Evolutionary conservation across 2,329 filamentous ascomycete genomes (phyloP).

Genomic region (Fusarium praegraminearum): DNA sequence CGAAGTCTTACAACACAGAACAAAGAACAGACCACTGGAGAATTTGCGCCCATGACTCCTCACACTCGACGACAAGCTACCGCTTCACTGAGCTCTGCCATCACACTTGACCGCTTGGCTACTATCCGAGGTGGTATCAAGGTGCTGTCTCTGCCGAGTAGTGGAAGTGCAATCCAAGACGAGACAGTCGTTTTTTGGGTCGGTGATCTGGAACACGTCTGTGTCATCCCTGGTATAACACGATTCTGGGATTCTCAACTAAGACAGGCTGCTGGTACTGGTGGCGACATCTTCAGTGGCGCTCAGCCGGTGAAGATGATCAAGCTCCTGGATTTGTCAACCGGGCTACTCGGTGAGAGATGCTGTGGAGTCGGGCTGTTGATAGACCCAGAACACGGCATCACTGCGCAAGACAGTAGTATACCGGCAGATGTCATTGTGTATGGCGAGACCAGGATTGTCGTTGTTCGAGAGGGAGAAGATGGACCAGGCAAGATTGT

Average conservation of each 20-base stretch:
- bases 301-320: conserved; percentile 67
- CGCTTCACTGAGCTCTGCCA: conserved; percentile 56
- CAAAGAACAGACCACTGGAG: conserved; percentile 57
- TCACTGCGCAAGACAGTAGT: conserved; percentile 50
- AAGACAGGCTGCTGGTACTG: conserved; percentile 62
- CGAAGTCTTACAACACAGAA: conserved; percentile 55
- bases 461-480: conserved; percentile 66
- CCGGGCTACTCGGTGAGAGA: conserved; percentile 68
- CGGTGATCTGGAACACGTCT: conserved; percentile 67
- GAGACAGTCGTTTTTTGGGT: conserved; percentile 70
- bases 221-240: conserved; percentile 65
- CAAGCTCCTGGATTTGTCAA: conserved; percentile 64
- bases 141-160: conserved; percentile 60
- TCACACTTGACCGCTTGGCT: conserved; percentile 64
- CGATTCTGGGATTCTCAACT: conserved; percentile 72
- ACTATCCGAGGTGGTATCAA: conserved; percentile 65
- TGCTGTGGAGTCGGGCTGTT: conserved; percentile 65
- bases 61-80: conserved; percentile 68
- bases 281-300: conserved; percentile 68
- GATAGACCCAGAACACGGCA: conserved; percentile 50
- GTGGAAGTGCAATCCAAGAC: conserved; percentile 60
- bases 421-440: conserved; percentile 67
- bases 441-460: conserved; percentile 67
- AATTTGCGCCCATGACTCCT: conserved; percentile 74
- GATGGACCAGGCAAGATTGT: conserved; percentile 60